Conservation (phyloP, 805 yeast genomes). For the Nakazawaea holstii region DNA sequence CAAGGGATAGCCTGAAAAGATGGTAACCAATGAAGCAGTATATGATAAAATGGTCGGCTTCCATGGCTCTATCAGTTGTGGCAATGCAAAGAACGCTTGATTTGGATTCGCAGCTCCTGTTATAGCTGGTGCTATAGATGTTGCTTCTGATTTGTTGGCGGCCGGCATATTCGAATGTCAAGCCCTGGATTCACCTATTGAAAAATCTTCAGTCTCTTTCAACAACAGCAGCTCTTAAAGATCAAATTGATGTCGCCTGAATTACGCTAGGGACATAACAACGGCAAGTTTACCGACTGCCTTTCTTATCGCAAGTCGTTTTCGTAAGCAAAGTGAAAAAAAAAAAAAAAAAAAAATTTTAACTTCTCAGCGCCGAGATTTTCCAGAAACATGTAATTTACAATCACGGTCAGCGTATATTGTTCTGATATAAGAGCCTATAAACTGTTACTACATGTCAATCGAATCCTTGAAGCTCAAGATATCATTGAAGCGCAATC, state of each 20-base stretch:
- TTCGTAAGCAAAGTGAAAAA: too few species aligned
- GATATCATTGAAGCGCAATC: conserved; percentile 56
- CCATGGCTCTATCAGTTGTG: conserved; percentile 43
- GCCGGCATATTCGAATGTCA: background rate
- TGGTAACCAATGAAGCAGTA: conserved; percentile 55
- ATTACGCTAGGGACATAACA: too few species aligned
- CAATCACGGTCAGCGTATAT: background rate
- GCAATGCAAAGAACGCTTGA: conserved; percentile 44
- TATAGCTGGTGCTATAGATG: conserved; percentile 39
- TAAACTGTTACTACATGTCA: conserved; percentile 28
- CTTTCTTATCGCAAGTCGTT: too few species aligned
- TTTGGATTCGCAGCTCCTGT: conserved; percentile 46
- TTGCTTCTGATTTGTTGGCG: background rate
- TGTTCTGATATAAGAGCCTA: background rate
- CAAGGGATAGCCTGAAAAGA: conserved; percentile 74
- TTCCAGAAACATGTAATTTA: background rate
- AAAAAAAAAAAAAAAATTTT: too few species aligned
- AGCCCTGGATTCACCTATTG: background rate
- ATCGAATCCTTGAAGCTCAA: conserved; percentile 63
- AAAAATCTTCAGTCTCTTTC: background rate
- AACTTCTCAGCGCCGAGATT: background rate
- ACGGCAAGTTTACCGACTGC: too few species aligned
- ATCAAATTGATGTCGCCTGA: too few species aligned
- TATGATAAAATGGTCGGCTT: conserved; percentile 58
- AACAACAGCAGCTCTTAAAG: too few species aligned